These are phyloP conservation scores for Paecilomyces variotii DNA, from an alignment of 2,329 filamentous ascomycete genomes.

Conservation along the genomic window DNA sequence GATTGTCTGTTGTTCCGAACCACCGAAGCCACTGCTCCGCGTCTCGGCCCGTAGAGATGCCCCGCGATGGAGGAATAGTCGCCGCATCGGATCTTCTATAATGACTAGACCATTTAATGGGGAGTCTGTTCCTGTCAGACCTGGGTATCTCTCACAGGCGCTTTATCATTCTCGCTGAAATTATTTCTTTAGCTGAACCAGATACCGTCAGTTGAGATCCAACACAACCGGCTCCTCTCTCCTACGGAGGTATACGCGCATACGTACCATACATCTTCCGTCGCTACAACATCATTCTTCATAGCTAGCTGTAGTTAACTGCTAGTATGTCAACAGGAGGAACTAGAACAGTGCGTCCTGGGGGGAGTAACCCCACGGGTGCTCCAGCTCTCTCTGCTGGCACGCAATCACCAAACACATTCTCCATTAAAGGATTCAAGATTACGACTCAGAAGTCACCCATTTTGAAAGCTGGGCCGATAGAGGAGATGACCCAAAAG, in stretches of 20 bases:
- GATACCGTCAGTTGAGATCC: neutral
- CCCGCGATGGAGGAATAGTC: neutral
- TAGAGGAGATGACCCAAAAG: constrained; percentile 71
- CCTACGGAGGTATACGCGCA: neutral
- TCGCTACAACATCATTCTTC: neutral
- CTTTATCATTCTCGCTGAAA: neutral
- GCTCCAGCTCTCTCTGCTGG: constrained; percentile 10
- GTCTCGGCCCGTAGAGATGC: neutral
- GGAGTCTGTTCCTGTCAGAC: neutral
- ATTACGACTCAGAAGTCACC: constrained; percentile 83
- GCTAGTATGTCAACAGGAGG: neutral
- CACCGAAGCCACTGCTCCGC: neutral
- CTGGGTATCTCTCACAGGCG: neutral
- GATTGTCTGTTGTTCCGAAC: constrained; percentile 9
- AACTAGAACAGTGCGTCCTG: neutral
- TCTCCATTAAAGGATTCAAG: constrained; percentile 59
- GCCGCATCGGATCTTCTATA: neutral
- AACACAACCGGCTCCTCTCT: neutral
- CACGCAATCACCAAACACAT: constrained; percentile 44
- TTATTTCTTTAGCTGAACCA: neutral
- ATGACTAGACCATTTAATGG: neutral
- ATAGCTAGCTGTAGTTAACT: neutral
- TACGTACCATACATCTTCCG: neutral
- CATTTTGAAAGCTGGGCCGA: constrained; percentile 85
- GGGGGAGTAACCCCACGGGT: neutral